A percentile compares a stretch with the other conserved stretches of the same genome.
Evolutionary conservation across 352 stramenopile species (phyloP).

Genomic region (Globisporangium viniferum): DNA sequence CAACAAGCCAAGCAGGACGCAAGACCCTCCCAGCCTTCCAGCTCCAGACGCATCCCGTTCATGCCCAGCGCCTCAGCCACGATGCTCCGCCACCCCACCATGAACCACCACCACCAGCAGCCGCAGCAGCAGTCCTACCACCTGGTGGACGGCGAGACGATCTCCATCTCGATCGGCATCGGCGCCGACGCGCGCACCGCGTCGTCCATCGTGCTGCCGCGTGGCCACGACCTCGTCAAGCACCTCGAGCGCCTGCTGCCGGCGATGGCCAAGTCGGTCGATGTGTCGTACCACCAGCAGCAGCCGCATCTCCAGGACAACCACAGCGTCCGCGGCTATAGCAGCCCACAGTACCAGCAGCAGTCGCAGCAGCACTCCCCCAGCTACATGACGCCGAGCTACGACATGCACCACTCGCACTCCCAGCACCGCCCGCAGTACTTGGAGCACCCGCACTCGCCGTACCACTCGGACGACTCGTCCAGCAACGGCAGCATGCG

Average conservation of each 20-base stretch:
- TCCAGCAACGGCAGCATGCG: conserved; percentile 20
- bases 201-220: conserved; percentile 50
- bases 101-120: conserved; percentile 24
- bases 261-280: conserved; percentile 15
- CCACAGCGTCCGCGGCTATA: conserved; percentile 7
- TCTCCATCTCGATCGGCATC: conserved; percentile 50
- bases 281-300: not conserved
- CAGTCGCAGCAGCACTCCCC: conserved; percentile 15
- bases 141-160: conserved; percentile 25
- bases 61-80: not conserved
- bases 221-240: conserved; percentile 44
- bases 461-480: conserved; percentile 28
- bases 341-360: conserved; percentile 17
- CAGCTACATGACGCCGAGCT: conserved; percentile 9
- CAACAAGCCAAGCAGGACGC: conserved; percentile 10
- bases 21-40: not conserved
- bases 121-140: not conserved
- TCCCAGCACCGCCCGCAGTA: conserved; percentile 12
- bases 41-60: not conserved
- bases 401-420: conserved; percentile 23
- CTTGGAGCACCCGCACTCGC: conserved; percentile 14
- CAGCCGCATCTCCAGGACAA: conserved; percentile 7
- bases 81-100: conserved; percentile 15
- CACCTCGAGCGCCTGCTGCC: conserved; percentile 45
- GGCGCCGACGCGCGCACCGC: conserved; percentile 23